Evolutionary conservation across 257 asterid species (phyloP).

Genomic region (Verbena officinalis): DNA sequence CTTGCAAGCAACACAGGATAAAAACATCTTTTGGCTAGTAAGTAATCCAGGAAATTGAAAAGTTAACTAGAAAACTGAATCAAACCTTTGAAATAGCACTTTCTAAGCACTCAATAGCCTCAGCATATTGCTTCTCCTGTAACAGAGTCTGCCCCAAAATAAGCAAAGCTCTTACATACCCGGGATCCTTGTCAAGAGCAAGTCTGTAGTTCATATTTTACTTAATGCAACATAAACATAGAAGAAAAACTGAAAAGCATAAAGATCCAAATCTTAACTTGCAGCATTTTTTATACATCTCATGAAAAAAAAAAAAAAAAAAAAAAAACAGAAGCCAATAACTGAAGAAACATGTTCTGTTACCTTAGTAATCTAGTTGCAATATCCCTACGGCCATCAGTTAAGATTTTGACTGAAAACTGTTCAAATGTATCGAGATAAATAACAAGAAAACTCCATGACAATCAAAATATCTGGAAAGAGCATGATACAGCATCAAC

Average conservation of each 20-base stretch:
- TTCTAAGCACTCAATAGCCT: constrained; percentile 73
- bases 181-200: constrained; percentile 89
- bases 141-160: constrained; percentile 71
- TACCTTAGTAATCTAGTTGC: constrained; percentile 70
- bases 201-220: constrained; percentile 61
- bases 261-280: too few relatives aligned
- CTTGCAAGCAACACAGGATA: constrained; percentile 7
- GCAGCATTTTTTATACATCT: too few relatives aligned
- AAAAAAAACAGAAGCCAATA: too few relatives aligned
- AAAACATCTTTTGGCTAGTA: background rate
- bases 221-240: constrained; percentile 33
- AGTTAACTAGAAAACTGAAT: constrained; percentile 20
- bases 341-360: constrained; percentile 19
- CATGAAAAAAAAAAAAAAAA: too few relatives aligned
- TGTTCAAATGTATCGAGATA: constrained; percentile 41
- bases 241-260: too few relatives aligned
- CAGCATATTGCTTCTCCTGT: constrained; percentile 51
- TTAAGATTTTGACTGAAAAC: constrained; percentile 60
- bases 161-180: constrained; percentile 69
- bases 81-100: constrained; percentile 70
- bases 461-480: background rate
- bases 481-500: constrained; percentile 21
- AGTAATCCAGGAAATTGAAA: background rate
- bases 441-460: constrained; percentile 16
- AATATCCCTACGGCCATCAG: constrained; percentile 50